phyloP scores from a whole-genome alignment of 2,329 filamentous ascomycete species.

The Macrophomina tecta region DNA sequence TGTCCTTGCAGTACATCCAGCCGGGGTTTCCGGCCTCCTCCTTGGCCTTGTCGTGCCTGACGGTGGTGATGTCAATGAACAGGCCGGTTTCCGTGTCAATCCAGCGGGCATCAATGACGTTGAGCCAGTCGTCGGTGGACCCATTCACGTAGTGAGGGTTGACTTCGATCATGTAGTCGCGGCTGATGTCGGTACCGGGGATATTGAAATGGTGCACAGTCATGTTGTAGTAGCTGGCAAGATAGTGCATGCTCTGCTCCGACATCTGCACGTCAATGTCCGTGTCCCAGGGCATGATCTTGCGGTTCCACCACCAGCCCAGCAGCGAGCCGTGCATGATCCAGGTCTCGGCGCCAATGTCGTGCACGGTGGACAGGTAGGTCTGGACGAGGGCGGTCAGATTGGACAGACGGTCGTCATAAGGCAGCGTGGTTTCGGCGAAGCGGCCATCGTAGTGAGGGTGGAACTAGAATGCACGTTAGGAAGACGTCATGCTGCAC shows the following conservation, averaged over 20 bases:
- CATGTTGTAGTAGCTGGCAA: slow-evolving; percentile 68
- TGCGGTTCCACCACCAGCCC: slow-evolving; percentile 69
- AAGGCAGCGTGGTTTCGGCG: slow-evolving; percentile 52
- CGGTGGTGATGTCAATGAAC: slow-evolving; percentile 67
- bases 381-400: slow-evolving; percentile 60
- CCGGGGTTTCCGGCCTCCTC: slow-evolving; percentile 47
- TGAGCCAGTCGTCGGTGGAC: slow-evolving; percentile 52
- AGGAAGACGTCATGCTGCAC: not conserved
- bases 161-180: slow-evolving; percentile 62
- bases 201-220: slow-evolving; percentile 57
- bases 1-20: slow-evolving; percentile 63
- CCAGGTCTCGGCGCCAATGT: slow-evolving; percentile 65
- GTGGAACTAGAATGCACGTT: slow-evolving; percentile 50
- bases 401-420: slow-evolving; percentile 54
- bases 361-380: slow-evolving; percentile 63
- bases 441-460: slow-evolving; percentile 65
- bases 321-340: slow-evolving; percentile 67
- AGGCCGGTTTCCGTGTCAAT: slow-evolving; percentile 65
- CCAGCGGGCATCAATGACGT: slow-evolving; percentile 67
- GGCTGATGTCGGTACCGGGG: slow-evolving; percentile 34
- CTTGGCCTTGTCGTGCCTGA: slow-evolving; percentile 54
- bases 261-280: slow-evolving; percentile 66
- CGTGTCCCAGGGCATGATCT: slow-evolving; percentile 67
- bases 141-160: slow-evolving; percentile 61
- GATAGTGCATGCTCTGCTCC: slow-evolving; percentile 60